phyloP scores from a whole-genome alignment of 441 rosid genomes.

The Metrosideros polymorpha region DNA sequence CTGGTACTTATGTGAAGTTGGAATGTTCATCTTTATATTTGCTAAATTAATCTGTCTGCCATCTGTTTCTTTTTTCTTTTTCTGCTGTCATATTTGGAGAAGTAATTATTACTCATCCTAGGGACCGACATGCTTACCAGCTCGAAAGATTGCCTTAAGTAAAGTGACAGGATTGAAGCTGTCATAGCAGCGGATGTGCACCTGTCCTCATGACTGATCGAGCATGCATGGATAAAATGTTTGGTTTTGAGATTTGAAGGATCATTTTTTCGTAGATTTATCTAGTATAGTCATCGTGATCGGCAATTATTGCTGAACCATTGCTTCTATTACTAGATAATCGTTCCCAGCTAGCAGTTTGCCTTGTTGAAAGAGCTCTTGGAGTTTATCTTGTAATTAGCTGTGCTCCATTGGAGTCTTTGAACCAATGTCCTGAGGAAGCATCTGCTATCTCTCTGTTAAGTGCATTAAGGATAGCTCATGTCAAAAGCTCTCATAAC shows the following conservation, averaged over 20 bases:
- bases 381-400: background rate
- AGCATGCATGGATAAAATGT: background rate
- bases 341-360: background rate
- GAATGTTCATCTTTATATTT: background rate
- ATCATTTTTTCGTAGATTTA: background rate
- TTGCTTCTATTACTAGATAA: background rate
- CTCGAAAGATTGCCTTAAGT: background rate
- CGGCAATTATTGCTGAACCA: background rate
- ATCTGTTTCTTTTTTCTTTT: background rate
- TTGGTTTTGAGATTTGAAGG: background rate
- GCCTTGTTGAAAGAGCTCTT: background rate
- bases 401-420: background rate
- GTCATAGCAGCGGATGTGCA: background rate
- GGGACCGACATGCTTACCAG: background rate
- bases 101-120: background rate
- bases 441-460: background rate
- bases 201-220: background rate
- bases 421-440: background rate
- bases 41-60: background rate
- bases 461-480: background rate
- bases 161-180: background rate
- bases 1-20: background rate
- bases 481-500: background rate
- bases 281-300: background rate
- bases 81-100: background rate